A percentile compares a stretch with the other conserved stretches of the same genome.
phyloP scores from a whole-genome alignment of 2,329 filamentous ascomycete species.

The Cordyceps cicadae region DNA sequence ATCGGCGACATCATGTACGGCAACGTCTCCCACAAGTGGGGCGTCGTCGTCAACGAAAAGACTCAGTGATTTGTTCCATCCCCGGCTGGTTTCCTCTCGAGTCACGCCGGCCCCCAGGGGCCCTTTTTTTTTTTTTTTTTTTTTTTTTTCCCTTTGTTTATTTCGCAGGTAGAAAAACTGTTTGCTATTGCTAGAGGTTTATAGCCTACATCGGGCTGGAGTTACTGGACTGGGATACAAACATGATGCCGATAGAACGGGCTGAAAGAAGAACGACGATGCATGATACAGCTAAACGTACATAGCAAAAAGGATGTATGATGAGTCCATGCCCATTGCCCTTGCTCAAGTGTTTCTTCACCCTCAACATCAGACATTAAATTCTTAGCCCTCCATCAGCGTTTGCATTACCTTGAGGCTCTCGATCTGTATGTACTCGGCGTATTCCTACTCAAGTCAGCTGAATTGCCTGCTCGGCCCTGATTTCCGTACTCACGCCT shows the following conservation, averaged over 20 bases:
- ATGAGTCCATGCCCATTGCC: not conserved
- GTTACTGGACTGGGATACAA: constrained; percentile 9
- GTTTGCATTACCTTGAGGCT: constrained; percentile 15
- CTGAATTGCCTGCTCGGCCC: rapidly evolving
- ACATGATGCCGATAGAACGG: not conserved
- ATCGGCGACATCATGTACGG: constrained; percentile 70
- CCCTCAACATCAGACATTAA: no score
- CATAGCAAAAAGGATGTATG: constrained; percentile 6
- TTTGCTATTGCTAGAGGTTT: constrained; percentile 6
- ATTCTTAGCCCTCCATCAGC: constrained; percentile 8
- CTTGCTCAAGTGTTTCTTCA: no score
- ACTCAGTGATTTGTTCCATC: constrained; percentile 18
- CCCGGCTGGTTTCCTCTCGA: not conserved
- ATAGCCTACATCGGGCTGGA: constrained; percentile 11
- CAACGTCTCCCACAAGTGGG: constrained; percentile 59
- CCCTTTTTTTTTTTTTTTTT: not conserved
- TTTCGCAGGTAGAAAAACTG: constrained; percentile 1
- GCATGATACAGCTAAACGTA: constrained; percentile 9
- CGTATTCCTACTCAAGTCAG: constrained; percentile 21
- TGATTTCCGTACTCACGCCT: constrained; percentile 15
- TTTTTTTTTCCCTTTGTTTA: not conserved
- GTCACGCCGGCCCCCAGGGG: no score
- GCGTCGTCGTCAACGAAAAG: constrained; percentile 57
- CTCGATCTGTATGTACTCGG: constrained; percentile 18
- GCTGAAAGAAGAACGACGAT: not conserved